A percentile compares a stretch with the other conserved stretches of the same genome.
Evolutionary conservation across 305 asterid species (phyloP).

Genomic region (Withania somnifera): DNA sequence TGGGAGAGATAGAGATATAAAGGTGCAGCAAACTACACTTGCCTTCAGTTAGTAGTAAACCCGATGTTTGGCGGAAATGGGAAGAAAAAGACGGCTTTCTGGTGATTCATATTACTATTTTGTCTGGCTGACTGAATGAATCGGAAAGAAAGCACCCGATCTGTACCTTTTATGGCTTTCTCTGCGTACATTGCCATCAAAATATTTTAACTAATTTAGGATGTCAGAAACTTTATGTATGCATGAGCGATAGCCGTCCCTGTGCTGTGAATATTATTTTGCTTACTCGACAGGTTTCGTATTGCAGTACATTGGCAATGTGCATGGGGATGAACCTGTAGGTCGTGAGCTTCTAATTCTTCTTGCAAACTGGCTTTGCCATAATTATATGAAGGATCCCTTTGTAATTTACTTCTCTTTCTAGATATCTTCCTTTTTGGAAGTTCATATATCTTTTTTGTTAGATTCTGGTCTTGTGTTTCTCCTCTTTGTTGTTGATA

Average conservation of each 20-base stretch:
- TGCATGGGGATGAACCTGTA: slow-evolving; percentile 98
- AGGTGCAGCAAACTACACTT: background rate
- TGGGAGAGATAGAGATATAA: background rate
- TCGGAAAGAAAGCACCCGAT: background rate
- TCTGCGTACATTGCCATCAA: background rate
- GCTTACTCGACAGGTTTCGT: slow-evolving; percentile 16
- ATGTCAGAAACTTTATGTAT: background rate
- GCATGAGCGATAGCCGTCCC: background rate
- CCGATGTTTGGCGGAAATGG: background rate
- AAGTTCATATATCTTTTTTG: background rate
- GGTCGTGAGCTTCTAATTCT: slow-evolving; percentile 89
- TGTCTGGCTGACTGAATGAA: background rate
- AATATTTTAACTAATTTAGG: background rate
- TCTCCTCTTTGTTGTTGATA: background rate
- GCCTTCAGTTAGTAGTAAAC: background rate
- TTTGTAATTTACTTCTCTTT: slow-evolving; percentile 42
- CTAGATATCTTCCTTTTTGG: background rate
- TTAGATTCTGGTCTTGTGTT: background rate
- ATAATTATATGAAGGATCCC: slow-evolving; percentile 71
- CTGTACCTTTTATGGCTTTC: background rate
- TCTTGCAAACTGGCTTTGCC: slow-evolving; percentile 87
- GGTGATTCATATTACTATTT: background rate
- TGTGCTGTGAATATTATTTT: background rate
- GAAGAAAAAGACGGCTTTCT: background rate
- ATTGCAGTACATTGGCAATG: slow-evolving; percentile 87